A percentile compares a stretch with the other conserved stretches of the same genome.
Evolutionary conservation across 1,284 basidiomycete species (phyloP).

Genomic region (Violaceomyces palustris): DNA sequence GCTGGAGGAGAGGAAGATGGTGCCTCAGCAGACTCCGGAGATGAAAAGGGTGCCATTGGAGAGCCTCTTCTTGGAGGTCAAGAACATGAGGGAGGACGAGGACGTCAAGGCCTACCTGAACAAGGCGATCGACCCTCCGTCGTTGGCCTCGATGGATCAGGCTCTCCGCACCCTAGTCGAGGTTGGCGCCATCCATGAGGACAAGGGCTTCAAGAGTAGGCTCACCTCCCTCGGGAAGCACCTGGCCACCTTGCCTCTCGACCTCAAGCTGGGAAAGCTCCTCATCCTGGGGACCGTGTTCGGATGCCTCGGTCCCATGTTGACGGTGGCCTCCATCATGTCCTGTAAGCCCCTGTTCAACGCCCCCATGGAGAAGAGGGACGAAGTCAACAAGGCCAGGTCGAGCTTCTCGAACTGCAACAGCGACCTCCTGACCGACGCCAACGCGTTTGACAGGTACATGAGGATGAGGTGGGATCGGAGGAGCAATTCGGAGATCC

Average conservation of each 20-base stretch:
- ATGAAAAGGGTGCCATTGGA: conserved; percentile 85
- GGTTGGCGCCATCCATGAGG: conserved; percentile 68
- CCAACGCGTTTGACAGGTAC: conserved; percentile 70
- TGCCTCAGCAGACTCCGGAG: conserved; percentile 68
- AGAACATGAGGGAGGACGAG: conserved; percentile 70
- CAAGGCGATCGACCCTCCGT: conserved; percentile 78
- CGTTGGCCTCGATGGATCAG: conserved; percentile 68
- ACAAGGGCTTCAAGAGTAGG: conserved; percentile 56
- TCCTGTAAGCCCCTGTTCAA: conserved; percentile 82
- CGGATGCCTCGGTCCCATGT: conserved; percentile 44
- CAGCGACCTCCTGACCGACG: conserved; percentile 81
- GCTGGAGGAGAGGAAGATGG: conserved; percentile 68
- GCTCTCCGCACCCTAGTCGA: conserved; percentile 72
- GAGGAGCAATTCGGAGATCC: conserved; percentile 58
- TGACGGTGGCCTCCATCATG: conserved; percentile 63
- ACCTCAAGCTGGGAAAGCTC: conserved; percentile 82
- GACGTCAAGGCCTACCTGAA: conserved; percentile 70
- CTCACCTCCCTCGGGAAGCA: conserved; percentile 79
- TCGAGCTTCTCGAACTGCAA: conserved; percentile 57
- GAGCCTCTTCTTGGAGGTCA: conserved; percentile 74
- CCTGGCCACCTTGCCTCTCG: conserved; percentile 75
- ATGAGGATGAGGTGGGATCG: conserved; percentile 59
- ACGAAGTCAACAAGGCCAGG: conserved; percentile 64
- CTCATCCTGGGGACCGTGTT: conserved; percentile 49
- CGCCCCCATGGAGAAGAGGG: conserved; percentile 73